These are phyloP conservation scores for Saturnispora sekii DNA, from an alignment of 805 yeast species.

Conservation along the genomic window DNA sequence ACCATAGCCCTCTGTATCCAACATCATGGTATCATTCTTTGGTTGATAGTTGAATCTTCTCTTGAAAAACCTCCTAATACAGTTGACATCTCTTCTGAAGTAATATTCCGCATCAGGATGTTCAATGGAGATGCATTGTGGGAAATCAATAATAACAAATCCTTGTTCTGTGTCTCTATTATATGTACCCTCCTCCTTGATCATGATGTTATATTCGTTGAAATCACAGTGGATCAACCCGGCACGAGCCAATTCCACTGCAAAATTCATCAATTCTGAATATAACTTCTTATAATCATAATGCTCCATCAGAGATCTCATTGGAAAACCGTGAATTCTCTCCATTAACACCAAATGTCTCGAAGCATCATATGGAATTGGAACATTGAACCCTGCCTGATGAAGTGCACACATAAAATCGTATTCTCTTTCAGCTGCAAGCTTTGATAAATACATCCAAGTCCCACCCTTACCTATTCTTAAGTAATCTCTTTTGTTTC, in stretches of 20 bases:
- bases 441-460: conserved; percentile 87
- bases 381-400: conserved; percentile 74
- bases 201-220: conserved; percentile 92
- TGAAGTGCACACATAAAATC: conserved; percentile 74
- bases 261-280: conserved; percentile 77
- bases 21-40: conserved; percentile 50
- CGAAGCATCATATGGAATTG: conserved; percentile 79
- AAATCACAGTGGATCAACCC: conserved; percentile 97
- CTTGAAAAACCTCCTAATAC: conserved; percentile 75
- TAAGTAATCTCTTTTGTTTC: conserved; percentile 87
- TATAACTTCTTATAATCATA: conserved; percentile 62
- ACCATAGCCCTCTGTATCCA: conserved; percentile 72
- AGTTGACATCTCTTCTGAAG: conserved; percentile 88
- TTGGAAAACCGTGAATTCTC: conserved; percentile 77
- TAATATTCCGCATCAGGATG: conserved; percentile 83
- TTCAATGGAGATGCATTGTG: conserved; percentile 91
- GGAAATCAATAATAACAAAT: conserved; percentile 92
- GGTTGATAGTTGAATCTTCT: conserved; percentile 72
- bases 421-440: conserved; percentile 90
- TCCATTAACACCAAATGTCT: conserved; percentile 94
- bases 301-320: conserved; percentile 74
- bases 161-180: conserved; percentile 46
- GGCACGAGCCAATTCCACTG: conserved; percentile 70
- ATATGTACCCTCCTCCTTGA: conserved; percentile 45
- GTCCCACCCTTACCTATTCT: conserved; percentile 62